phyloP scores from a whole-genome alignment of 2,329 filamentous ascomycete genomes.

The Trichoderma sp. region DNA sequence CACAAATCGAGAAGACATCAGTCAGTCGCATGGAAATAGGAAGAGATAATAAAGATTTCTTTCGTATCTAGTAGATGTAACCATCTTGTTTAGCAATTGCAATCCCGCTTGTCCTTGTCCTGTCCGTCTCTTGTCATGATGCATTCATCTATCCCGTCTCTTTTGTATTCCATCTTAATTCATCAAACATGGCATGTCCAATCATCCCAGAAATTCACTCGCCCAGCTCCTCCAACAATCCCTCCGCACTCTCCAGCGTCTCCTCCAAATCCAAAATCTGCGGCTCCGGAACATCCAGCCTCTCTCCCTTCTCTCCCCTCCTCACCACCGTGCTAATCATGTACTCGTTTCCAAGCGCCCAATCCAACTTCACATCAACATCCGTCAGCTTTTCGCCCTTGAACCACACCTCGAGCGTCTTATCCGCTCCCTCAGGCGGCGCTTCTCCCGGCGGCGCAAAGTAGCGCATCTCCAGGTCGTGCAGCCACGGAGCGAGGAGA shows the following conservation, averaged over 20 bases:
- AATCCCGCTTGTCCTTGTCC: neutral
- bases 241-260: conserved; percentile 46
- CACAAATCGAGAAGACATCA: neutral
- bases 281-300: conserved; percentile 41
- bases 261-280: conserved; percentile 45
- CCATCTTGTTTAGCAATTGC: neutral
- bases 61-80: neutral
- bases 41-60: neutral
- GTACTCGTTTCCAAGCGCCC: conserved; percentile 50
- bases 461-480: conserved; percentile 64
- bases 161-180: neutral
- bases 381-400: conserved; percentile 32
- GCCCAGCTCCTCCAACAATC: neutral
- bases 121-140: neutral
- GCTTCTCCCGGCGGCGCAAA: conserved; percentile 55
- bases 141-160: neutral
- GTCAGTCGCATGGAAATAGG: neutral
- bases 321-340: conserved; percentile 55
- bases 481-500: conserved; percentile 69
- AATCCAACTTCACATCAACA: conserved; percentile 36
- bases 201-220: neutral
- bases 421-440: conserved; percentile 18
- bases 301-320: conserved; percentile 38
- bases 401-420: conserved; percentile 33
- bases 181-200: neutral